Conservation (phyloP, 192 early-diverging fungal genomes). For the Backusella tarrabulga region DNA sequence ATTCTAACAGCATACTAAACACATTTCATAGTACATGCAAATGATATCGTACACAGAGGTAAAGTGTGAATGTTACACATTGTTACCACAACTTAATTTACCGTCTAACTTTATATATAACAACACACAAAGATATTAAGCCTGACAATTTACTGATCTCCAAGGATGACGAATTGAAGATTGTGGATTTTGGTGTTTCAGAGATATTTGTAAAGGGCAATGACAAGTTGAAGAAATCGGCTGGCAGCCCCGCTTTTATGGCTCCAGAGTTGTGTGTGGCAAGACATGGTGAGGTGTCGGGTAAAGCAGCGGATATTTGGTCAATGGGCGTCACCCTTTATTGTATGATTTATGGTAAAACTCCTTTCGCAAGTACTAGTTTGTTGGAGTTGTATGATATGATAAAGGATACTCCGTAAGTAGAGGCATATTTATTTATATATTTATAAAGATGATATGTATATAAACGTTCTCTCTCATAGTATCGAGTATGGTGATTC, state of each 20-base stretch:
- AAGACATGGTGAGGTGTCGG: conserved; percentile 70
- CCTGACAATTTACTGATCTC: conserved; percentile 93
- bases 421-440: not conserved
- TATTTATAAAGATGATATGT: not conserved
- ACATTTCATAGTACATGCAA: conserved; percentile 72
- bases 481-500: conserved; percentile 27
- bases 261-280: conserved; percentile 69
- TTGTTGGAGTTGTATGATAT: conserved; percentile 79
- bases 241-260: conserved; percentile 92
- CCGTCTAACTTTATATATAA: not conserved
- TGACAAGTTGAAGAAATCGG: conserved; percentile 69
- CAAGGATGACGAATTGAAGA: conserved; percentile 76
- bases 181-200: conserved; percentile 97
- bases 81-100: not conserved
- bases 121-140: conserved; percentile 61
- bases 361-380: conserved; percentile 79
- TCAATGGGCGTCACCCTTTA: conserved; percentile 86
- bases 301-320: conserved; percentile 86
- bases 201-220: conserved; percentile 82
- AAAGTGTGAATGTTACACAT: not conserved
- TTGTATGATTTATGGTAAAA: conserved; percentile 73
- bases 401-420: conserved; percentile 59
- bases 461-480: not conserved
- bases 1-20: not conserved
- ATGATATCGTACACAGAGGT: conserved; percentile 89